Base-by-base conservation (phyloP, 2,329 filamentous ascomycete species). In the Amesomyces nigricolor region DNA sequence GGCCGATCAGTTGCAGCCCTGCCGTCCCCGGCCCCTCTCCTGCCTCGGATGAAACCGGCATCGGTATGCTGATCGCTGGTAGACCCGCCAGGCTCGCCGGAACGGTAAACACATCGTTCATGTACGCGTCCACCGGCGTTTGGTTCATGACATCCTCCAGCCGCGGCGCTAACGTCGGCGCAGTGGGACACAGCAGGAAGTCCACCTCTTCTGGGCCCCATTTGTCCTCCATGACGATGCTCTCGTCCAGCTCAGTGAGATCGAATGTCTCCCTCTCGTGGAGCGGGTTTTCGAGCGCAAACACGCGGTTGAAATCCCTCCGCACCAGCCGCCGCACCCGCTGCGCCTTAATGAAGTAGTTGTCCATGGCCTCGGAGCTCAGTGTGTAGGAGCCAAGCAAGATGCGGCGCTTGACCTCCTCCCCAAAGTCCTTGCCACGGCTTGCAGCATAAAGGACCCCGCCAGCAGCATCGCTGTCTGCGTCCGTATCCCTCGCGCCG, bases 281-380 rank as follows among this genome's bases (percentile, higher is more conserved):
- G 4, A 97, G 76, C 3, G 87, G 87, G 66, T 96, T 91, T 3
- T 73, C 72, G 43, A 83, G 71, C 14, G 73, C 71, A 67, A 99
- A 96, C 0, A 89, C 85, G 2, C 78, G 73, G 70, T 97, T 84
- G 68, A 99, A 99, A 66, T 99, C 94, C 35, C 77, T 75, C 67
- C 94, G 87, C 2, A 99, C 89, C 16, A 95, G 75, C 53, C 89
- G 80, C 1, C 94, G 86, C 39, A 96, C 83, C 61, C 86, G 87
- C 72, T 99, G 94, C 45, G 94, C 94, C 68, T 96, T 88, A 59
- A 96, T 82, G 66, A 99, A 99, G 71, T 97, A 96, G 69, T 97
- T 99, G 70, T 96, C 88, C 66, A 95, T 94, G 9, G 91, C 91
- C 58, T 88, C 83, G 0, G 92, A 91, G 71, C 89, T 95, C 51